phyloP scores from a whole-genome alignment of 1,139 yeast species.

The Debaryomyces psychrophilus region DNA sequence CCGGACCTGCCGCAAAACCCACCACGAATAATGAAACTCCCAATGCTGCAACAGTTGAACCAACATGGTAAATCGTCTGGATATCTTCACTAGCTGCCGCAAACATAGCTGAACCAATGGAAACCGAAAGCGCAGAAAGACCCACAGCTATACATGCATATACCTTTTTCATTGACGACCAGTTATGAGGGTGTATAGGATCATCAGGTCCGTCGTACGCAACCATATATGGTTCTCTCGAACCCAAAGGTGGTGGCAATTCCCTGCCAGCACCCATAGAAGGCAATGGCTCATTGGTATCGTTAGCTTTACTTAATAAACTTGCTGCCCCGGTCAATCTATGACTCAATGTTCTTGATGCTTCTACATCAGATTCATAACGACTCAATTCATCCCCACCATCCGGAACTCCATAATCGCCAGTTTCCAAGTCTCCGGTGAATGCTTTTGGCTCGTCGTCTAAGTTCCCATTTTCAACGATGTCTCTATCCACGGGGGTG shows the following conservation, averaged over 20 bases:
- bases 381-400: conserved; percentile 13
- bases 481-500: not conserved
- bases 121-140: conserved; percentile 28
- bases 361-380: conserved; percentile 17
- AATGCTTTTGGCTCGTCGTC: conserved; percentile 11
- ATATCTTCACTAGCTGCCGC: conserved; percentile 53
- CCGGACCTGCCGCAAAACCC: conserved; percentile 84
- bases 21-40: conserved; percentile 73
- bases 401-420: conserved; percentile 12
- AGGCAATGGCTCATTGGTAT: conserved; percentile 33
- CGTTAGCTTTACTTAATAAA: conserved; percentile 25
- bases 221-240: conserved; percentile 54
- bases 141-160: conserved; percentile 43
- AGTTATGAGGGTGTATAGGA: conserved; percentile 65
- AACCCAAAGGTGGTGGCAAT: conserved; percentile 56
- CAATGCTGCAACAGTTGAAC: conserved; percentile 58
- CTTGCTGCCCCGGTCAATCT: conserved; percentile 31
- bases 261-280: conserved; percentile 61
- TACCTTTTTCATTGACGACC: conserved; percentile 49
- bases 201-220: conserved; percentile 63
- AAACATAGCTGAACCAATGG: conserved; percentile 68
- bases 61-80: conserved; percentile 50
- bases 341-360: conserved; percentile 20
- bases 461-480: not conserved
- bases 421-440: conserved; percentile 13